phyloP scores from a whole-genome alignment of 352 stramenopile genomes.

The Globisporangium megalacanthum region DNA sequence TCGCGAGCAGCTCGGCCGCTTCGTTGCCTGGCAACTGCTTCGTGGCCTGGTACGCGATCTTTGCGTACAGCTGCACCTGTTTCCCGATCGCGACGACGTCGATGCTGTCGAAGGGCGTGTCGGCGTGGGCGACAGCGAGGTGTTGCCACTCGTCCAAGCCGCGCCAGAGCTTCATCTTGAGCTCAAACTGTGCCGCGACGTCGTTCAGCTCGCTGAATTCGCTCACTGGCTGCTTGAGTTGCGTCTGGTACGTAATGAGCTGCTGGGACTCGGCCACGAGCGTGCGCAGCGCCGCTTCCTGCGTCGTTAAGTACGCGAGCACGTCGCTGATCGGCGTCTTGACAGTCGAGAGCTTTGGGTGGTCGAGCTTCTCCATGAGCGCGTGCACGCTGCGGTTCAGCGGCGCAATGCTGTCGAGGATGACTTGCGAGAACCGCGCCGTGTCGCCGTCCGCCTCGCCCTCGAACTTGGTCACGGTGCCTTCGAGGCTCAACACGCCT shows the following conservation, averaged over 20 bases:
- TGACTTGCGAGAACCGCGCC: slow-evolving; percentile 85
- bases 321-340: slow-evolving; percentile 71
- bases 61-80: slow-evolving; percentile 85
- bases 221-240: slow-evolving; percentile 82
- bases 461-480: slow-evolving; percentile 86
- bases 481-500: slow-evolving; percentile 87
- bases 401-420: slow-evolving; percentile 84
- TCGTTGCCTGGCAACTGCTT: slow-evolving; percentile 87
- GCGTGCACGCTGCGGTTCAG: slow-evolving; percentile 62
- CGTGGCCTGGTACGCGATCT: slow-evolving; percentile 81
- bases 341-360: slow-evolving; percentile 71
- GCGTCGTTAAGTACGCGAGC: slow-evolving; percentile 61
- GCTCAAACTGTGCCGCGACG: slow-evolving; percentile 74
- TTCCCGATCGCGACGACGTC: slow-evolving; percentile 85
- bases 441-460: slow-evolving; percentile 90
- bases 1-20: slow-evolving; percentile 72
- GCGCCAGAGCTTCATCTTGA: slow-evolving; percentile 91
- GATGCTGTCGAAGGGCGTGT: slow-evolving; percentile 86
- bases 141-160: slow-evolving; percentile 82
- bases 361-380: slow-evolving; percentile 80
- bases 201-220: slow-evolving; percentile 90
- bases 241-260: slow-evolving; percentile 84
- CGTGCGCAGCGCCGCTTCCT: slow-evolving; percentile 66
- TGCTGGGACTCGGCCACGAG: slow-evolving; percentile 81
- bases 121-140: slow-evolving; percentile 68